phyloP scores from a whole-genome alignment of 768 basidiomycete genomes.

The Rhizopogon vinicolor region DNA sequence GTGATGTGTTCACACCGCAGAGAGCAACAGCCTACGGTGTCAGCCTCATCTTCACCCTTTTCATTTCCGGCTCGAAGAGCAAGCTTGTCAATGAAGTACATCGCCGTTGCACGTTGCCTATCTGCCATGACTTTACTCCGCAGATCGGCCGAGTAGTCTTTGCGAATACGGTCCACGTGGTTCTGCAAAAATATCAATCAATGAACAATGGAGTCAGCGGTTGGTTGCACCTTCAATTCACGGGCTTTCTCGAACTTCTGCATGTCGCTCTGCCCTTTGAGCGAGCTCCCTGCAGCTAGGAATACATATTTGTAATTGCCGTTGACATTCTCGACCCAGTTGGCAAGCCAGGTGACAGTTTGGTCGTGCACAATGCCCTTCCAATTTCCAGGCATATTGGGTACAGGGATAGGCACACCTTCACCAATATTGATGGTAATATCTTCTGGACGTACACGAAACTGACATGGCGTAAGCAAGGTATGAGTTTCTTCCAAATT shows the following conservation, averaged over 20 bases:
- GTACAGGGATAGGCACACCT: constrained; percentile 67
- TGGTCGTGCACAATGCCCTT: constrained; percentile 85
- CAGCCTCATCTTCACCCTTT: constrained; percentile 99
- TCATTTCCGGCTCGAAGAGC: constrained; percentile 99
- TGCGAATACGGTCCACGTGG: constrained; percentile 86
- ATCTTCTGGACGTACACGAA: constrained; percentile 89
- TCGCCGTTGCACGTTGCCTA: constrained; percentile 95
- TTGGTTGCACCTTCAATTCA: constrained; percentile 73
- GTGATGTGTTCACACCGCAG: constrained; percentile 96
- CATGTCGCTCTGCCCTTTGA: constrained; percentile 99
- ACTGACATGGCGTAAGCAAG: constrained; percentile 36
- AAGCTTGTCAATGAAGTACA: constrained; percentile 97
- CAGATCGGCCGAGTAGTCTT: constrained; percentile 81
- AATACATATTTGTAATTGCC: constrained; percentile 96
- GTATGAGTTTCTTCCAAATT: not conserved
- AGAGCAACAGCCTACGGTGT: constrained; percentile 98
- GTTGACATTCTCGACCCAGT: constrained; percentile 99
- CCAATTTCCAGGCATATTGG: constrained; percentile 93
- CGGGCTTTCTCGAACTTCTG: constrained; percentile 97
- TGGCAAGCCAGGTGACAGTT: constrained; percentile 98
- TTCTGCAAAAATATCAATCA: constrained; percentile 43
- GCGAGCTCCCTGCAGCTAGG: constrained; percentile 92
- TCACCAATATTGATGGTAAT: constrained; percentile 94
- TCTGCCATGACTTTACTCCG: constrained; percentile 91
- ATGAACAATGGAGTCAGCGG: not conserved